A percentile compares a stretch with the other conserved stretches of the same genome.
These are phyloP conservation scores for Teunomyces tritomae DNA, from an alignment of 805 yeast species.

Conservation along the genomic window DNA sequence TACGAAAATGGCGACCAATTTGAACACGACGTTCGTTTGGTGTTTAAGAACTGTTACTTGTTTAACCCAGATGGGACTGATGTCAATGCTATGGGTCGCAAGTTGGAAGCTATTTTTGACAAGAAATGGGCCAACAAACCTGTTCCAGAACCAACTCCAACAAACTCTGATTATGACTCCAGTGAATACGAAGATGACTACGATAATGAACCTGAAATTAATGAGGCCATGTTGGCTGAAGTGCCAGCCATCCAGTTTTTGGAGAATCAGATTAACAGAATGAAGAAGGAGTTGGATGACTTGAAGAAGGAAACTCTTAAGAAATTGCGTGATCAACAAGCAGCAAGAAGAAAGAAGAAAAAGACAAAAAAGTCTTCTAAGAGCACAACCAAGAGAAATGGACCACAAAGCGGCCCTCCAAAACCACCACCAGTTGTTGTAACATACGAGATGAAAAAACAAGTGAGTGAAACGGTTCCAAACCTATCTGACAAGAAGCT, in stretches of 20 bases:
- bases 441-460: conserved; percentile 95
- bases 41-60: conserved; percentile 83
- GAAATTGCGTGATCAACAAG: conserved; percentile 61
- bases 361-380: conserved; percentile 31
- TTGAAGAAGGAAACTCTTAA: conserved; percentile 77
- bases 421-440: conserved; percentile 37
- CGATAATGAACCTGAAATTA: conserved; percentile 60
- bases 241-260: conserved; percentile 88
- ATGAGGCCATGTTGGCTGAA: conserved; percentile 52
- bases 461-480: conserved; percentile 81
- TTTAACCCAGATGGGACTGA: conserved; percentile 98
- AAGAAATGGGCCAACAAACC: conserved; percentile 77
- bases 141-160: conserved; percentile 64
- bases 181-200: conserved; percentile 35
- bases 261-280: conserved; percentile 80
- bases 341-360: conserved; percentile 46
- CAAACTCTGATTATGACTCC: conserved; percentile 41
- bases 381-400: conserved; percentile 5
- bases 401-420: conserved; percentile 12
- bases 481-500: conserved; percentile 75
- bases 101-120: conserved; percentile 81
- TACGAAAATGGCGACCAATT: conserved; percentile 88
- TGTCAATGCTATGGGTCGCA: conserved; percentile 92
- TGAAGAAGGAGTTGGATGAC: conserved; percentile 80
- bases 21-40: conserved; percentile 75